Evolutionary conservation across 1,139 yeast genomes (phyloP).

Genomic region (Taphrina sp.): DNA sequence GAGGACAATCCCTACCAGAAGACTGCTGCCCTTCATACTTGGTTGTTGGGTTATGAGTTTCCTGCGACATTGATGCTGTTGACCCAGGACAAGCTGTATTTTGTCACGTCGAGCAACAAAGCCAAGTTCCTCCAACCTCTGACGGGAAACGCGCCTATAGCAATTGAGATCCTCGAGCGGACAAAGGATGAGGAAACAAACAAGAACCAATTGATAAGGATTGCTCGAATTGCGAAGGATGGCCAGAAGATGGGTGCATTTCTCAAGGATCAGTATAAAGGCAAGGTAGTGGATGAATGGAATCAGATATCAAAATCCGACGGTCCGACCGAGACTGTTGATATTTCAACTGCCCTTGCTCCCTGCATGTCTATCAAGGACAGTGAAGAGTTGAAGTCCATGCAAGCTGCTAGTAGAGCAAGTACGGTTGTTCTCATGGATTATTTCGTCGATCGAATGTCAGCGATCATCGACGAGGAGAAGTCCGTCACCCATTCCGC

Average conservation of each 20-base stretch:
- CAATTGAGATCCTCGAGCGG: slow-evolving; percentile 70
- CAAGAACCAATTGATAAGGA: slow-evolving; percentile 60
- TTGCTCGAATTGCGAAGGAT: slow-evolving; percentile 49
- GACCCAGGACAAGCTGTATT: slow-evolving; percentile 58
- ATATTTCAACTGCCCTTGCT: slow-evolving; percentile 57
- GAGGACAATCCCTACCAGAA: slow-evolving; percentile 89
- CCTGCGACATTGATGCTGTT: slow-evolving; percentile 80
- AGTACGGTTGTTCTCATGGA: slow-evolving; percentile 75
- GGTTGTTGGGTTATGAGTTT: slow-evolving; percentile 93
- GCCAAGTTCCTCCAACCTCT: slow-evolving; percentile 45
- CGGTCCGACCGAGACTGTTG: slow-evolving; percentile 52
- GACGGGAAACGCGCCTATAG: slow-evolving; percentile 41
- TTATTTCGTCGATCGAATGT: slow-evolving; percentile 83
- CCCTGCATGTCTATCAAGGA: slow-evolving; percentile 73
- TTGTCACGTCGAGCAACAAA: slow-evolving; percentile 64
- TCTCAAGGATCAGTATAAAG: slow-evolving; percentile 71
- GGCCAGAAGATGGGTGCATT: slow-evolving; percentile 58
- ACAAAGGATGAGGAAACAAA: slow-evolving; percentile 79
- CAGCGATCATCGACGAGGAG: slow-evolving; percentile 82
- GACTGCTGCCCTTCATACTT: slow-evolving; percentile 81
- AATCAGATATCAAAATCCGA: slow-evolving; percentile 46
- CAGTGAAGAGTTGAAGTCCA: slow-evolving; percentile 59
- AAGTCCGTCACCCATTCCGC: slow-evolving; percentile 68
- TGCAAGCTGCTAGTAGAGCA: slow-evolving; percentile 72
- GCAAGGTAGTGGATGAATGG: slow-evolving; percentile 78